Percentiles rank a stretch among this genome's conserved stretches.
phyloP scores from a whole-genome alignment of 2,329 filamentous ascomycete species.

The Onygenales sp. region DNA sequence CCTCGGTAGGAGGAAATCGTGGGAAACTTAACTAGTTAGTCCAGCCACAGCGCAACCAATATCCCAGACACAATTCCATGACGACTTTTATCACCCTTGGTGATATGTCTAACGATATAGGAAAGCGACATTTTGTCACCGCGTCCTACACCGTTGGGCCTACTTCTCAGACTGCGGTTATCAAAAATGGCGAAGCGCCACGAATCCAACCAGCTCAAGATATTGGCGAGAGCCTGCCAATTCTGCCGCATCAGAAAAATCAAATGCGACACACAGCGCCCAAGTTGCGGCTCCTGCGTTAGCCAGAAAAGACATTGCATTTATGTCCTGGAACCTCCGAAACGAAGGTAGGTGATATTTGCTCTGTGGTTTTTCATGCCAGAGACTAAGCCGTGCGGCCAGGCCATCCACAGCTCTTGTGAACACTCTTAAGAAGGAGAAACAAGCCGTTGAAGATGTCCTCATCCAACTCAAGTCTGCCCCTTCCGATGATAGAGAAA shows the following conservation, averaged over 20 bases:
- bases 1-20: too few relatives aligned
- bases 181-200: slow-evolving; percentile 7
- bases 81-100: too few relatives aligned
- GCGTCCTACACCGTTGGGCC: too few relatives aligned
- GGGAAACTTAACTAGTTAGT: too few relatives aligned
- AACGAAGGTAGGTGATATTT: slow-evolving; percentile 9
- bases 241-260: slow-evolving; percentile 27
- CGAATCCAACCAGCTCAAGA: slow-evolving; percentile 10
- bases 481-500: slow-evolving; percentile 8
- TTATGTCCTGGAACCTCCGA: slow-evolving; percentile 13
- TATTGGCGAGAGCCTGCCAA: slow-evolving; percentile 22
- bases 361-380: background rate
- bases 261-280: slow-evolving; percentile 26
- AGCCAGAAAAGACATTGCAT: slow-evolving; percentile 14
- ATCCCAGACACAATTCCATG: too few relatives aligned
- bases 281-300: slow-evolving; percentile 25
- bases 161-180: too few relatives aligned
- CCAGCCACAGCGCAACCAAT: too few relatives aligned
- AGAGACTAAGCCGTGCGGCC: background rate
- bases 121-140: too few relatives aligned
- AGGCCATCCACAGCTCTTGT: slow-evolving; percentile 14
- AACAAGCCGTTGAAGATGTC: slow-evolving; percentile 9
- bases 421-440: slow-evolving; percentile 11
- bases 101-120: too few relatives aligned
- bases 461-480: slow-evolving; percentile 10